Percentiles rank a stretch among this genome's conserved stretches.
Evolutionary conservation across 2,329 filamentous ascomycete species (phyloP).

Genomic region (Xylaria sp.): DNA sequence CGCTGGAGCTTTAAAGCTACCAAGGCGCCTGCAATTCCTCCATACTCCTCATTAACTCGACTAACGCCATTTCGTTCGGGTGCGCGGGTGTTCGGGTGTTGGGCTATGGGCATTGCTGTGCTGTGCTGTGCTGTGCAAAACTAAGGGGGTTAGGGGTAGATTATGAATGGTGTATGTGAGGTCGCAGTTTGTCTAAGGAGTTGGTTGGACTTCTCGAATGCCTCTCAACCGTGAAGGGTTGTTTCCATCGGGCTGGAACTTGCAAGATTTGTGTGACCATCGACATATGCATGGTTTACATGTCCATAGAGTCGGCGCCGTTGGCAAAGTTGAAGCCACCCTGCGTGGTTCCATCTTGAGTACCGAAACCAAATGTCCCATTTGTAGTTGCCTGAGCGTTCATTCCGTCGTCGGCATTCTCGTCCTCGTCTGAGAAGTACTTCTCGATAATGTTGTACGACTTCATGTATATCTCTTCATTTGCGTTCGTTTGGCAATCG

Average conservation of each 20-base stretch:
- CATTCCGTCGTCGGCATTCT: constrained; percentile 84
- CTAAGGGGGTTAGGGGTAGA: constrained; percentile 39
- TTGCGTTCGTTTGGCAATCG: constrained; percentile 99
- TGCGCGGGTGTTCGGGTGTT: constrained; percentile 44
- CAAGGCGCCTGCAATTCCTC: constrained; percentile 59
- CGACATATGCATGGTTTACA: constrained; percentile 55
- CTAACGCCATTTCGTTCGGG: constrained; percentile 48
- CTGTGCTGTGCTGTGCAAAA: constrained; percentile 47
- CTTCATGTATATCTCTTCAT: constrained; percentile 99
- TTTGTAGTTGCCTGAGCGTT: constrained; percentile 75
- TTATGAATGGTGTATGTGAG: constrained; percentile 41
- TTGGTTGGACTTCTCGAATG: constrained; percentile 36
- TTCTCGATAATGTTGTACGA: constrained; percentile 99
- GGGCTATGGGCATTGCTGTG: constrained; percentile 46
- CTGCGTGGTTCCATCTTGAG: constrained; percentile 56
- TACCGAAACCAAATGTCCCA: constrained; percentile 87
- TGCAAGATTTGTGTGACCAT: constrained; percentile 14
- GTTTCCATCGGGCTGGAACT: constrained; percentile 4
- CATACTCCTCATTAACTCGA: constrained; percentile 50
- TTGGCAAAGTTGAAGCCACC: constrained; percentile 92
- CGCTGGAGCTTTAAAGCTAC: constrained; percentile 75
- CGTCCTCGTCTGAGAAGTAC: constrained; percentile 99
- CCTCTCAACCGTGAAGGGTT: constrained; percentile 14
- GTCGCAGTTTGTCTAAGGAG: constrained; percentile 39
- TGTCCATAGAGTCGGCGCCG: constrained; percentile 71